A percentile compares a stretch with the other conserved stretches of the same genome.
Evolutionary conservation across 371 early-diverging fungal genomes (phyloP).

Genomic region (Mortierella sp.): DNA sequence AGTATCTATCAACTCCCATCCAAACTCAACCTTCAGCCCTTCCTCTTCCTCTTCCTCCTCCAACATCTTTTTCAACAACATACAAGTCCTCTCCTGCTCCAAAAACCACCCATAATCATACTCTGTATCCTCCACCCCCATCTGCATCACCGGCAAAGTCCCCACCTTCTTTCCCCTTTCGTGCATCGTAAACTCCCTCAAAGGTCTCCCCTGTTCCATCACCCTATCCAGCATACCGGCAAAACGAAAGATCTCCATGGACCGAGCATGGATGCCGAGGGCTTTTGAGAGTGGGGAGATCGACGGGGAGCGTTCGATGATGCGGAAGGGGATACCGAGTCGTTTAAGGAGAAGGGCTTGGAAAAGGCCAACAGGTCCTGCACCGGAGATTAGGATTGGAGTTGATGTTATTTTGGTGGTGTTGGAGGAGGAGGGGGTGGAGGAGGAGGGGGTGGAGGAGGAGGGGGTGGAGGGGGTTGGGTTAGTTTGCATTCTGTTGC

Average conservation of each 20-base stretch:
- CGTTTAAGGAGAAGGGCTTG: slow-evolving; percentile 41
- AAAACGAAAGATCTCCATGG: slow-evolving; percentile 31
- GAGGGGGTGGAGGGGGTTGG: not conserved
- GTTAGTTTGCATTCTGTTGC: too few relatives aligned
- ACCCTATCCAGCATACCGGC: slow-evolving; percentile 20
- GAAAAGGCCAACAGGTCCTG: slow-evolving; percentile 47
- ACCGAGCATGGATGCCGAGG: slow-evolving; percentile 28
- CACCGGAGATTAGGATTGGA: slow-evolving; percentile 51
- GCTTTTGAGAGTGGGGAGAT: slow-evolving; percentile 32
- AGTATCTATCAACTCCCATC: slow-evolving; percentile 46
- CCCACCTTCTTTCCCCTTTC: not conserved
- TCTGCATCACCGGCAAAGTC: not conserved
- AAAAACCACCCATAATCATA: slow-evolving; percentile 19
- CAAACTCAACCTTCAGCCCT: slow-evolving; percentile 23
- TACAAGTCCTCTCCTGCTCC: slow-evolving; percentile 28
- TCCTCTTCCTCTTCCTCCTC: slow-evolving; percentile 7
- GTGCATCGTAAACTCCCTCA: slow-evolving; percentile 15
- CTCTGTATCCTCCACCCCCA: not conserved
- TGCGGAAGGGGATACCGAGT: slow-evolving; percentile 27
- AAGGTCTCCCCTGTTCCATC: not conserved
- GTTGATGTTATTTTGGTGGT: not conserved
- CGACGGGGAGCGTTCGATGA: slow-evolving; percentile 30
- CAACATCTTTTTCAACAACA: slow-evolving; percentile 29
- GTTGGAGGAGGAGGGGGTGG: too few relatives aligned
- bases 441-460: not conserved